Percentiles rank a stretch among this genome's conserved stretches.
phyloP scores from a whole-genome alignment of 495 filamentous ascomycete genomes.

The Aspergillus avenaceus region DNA sequence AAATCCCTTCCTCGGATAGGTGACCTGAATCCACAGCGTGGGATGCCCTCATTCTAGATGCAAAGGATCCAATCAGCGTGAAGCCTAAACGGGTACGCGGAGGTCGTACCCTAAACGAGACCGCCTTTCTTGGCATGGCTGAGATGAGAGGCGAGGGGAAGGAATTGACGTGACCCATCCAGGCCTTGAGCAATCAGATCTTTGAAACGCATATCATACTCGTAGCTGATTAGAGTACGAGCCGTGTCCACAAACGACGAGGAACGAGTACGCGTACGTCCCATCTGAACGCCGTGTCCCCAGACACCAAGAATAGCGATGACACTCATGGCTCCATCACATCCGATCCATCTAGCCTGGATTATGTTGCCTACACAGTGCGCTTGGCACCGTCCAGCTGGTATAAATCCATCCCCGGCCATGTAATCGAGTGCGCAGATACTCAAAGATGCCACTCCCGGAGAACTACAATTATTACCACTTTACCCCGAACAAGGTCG shows the following conservation, averaged over 20 bases:
- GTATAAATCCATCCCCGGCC: too few species aligned
- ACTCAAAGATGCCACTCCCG: neutral
- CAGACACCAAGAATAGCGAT: neutral
- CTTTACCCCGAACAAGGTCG: neutral
- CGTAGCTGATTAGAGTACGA: neutral
- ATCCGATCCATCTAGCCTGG: too few species aligned
- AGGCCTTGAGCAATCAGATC: neutral
- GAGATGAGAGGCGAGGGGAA: too few species aligned
- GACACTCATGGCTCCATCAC: too few species aligned
- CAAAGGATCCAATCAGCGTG: neutral
- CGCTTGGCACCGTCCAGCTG: too few species aligned
- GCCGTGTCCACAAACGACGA: neutral
- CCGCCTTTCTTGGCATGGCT: neutral
- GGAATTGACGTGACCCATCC: too few species aligned
- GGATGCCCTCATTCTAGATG: too few species aligned
- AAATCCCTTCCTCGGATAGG: too few species aligned
- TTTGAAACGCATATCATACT: neutral
- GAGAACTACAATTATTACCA: conserved; percentile 1
- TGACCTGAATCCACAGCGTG: too few species aligned
- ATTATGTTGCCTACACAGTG: too few species aligned
- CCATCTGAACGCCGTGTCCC: neutral
- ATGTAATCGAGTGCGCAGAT: too few species aligned
- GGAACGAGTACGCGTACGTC: neutral
- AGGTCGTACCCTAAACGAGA: neutral
- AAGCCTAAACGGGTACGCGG: neutral